phyloP scores from a whole-genome alignment of 305 asterid species.

The Fraxinus greggii region DNA sequence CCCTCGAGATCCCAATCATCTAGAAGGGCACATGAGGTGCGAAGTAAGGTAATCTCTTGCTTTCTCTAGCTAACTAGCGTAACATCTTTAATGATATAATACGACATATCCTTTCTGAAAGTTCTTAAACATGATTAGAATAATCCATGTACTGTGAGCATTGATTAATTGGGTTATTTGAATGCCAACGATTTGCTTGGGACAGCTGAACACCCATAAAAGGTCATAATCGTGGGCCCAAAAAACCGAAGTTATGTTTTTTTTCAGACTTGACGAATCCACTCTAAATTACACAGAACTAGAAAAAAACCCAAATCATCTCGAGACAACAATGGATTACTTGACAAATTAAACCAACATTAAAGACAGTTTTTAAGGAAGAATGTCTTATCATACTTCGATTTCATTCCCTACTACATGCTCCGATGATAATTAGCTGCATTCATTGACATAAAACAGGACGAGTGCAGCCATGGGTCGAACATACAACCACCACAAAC shows the following conservation, averaged over 20 bases:
- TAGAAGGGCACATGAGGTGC: too few relatives aligned
- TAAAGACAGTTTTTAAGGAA: not conserved
- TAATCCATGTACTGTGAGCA: not conserved
- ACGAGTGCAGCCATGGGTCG: not conserved
- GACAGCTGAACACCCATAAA: constrained; percentile 32
- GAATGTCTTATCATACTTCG: not conserved
- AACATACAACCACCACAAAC: not conserved
- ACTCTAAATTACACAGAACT: not conserved
- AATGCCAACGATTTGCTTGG: not conserved
- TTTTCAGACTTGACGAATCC: not conserved
- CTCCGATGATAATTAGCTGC: not conserved
- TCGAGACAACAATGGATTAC: not conserved
- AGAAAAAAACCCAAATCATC: not conserved
- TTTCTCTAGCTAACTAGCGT: too few relatives aligned
- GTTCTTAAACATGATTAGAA: not conserved
- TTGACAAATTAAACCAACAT: not conserved
- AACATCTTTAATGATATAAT: not conserved
- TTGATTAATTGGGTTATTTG: not conserved
- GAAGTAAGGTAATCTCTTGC: too few relatives aligned
- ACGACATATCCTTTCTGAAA: not conserved
- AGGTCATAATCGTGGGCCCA: not conserved
- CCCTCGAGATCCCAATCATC: too few relatives aligned
- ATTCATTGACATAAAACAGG: not conserved
- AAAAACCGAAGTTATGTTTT: not conserved
- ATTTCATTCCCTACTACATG: not conserved